phyloP scores from a whole-genome alignment of 495 filamentous ascomycete species.

The Daldinia loculata region DNA sequence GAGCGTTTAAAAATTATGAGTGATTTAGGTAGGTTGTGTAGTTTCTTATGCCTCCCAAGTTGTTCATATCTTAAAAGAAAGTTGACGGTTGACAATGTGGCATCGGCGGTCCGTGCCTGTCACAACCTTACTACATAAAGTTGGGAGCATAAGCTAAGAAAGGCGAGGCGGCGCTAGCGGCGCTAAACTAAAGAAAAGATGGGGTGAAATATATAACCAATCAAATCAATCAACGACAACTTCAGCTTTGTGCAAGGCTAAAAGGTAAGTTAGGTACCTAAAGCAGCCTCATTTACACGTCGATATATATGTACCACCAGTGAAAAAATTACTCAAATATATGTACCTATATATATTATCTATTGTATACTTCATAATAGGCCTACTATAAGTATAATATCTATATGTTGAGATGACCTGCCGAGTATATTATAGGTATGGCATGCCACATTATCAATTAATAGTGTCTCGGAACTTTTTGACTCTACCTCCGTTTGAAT shows the following conservation, averaged over 20 bases:
- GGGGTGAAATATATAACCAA: constrained; percentile 13
- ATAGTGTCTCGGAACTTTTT: not conserved
- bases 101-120: constrained; percentile 6
- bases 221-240: constrained; percentile 15
- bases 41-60: constrained; percentile 14
- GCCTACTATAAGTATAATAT: not conserved
- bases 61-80: constrained; percentile 5
- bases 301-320: constrained; percentile 6
- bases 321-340: not conserved
- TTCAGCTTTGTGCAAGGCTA: constrained; percentile 25
- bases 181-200: constrained; percentile 8
- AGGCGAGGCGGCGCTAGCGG: not conserved
- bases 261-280: not conserved
- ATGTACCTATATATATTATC: not conserved
- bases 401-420: not conserved
- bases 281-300: constrained; percentile 17
- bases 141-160: not conserved
- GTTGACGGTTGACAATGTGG: constrained; percentile 11
- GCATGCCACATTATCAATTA: not conserved
- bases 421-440: not conserved
- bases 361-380: not conserved
- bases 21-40: not conserved
- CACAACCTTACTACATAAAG: constrained; percentile 3
- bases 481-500: not conserved
- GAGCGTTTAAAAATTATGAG: not conserved